Percentiles rank a stretch among this genome's conserved stretches.
These are phyloP conservation scores for Paramecium bursaria DNA, from an alignment of 73 alveolate species.

Conservation along the genomic window DNA sequence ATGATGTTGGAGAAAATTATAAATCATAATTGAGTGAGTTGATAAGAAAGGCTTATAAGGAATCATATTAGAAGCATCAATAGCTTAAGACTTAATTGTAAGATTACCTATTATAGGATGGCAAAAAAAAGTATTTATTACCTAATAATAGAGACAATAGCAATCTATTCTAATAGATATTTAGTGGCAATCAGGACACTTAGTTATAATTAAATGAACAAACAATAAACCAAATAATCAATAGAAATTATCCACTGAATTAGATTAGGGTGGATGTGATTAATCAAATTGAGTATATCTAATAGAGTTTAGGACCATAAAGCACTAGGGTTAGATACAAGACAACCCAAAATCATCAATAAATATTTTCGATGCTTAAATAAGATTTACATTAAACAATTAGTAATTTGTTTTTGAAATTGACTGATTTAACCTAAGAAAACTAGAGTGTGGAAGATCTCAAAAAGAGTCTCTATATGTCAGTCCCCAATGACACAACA, in stretches of 20 bases:
- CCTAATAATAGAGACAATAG: neutral
- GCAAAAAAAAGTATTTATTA: neutral
- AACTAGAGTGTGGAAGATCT: conserved; percentile 21
- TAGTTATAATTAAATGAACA: conserved; percentile 31
- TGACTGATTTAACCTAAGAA: conserved; percentile 15
- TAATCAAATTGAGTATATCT: neutral
- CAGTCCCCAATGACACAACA: conserved; percentile 13
- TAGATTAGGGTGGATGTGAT: conserved; percentile 6
- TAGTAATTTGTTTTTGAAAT: conserved; percentile 6
- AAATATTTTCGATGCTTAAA: neutral
- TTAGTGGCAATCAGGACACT: conserved; percentile 6
- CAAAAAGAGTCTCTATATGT: conserved; percentile 29
- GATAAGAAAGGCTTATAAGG: conserved; percentile 19
- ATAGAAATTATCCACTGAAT: conserved; percentile 35
- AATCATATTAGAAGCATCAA: neutral
- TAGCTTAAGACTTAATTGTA: conserved; percentile 8
- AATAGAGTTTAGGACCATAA: neutral
- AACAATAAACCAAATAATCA: conserved; percentile 29
- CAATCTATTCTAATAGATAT: conserved; percentile 17
- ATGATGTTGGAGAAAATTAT: conserved; percentile 28
- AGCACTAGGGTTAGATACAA: conserved; percentile 17
- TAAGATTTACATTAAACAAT: neutral
- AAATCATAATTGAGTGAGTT: conserved; percentile 40
- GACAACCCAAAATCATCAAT: conserved; percentile 1
- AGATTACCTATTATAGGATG: neutral